Evolutionary conservation across 169 alveolate species (phyloP).

Genomic region (Plasmodium berghei): DNA sequence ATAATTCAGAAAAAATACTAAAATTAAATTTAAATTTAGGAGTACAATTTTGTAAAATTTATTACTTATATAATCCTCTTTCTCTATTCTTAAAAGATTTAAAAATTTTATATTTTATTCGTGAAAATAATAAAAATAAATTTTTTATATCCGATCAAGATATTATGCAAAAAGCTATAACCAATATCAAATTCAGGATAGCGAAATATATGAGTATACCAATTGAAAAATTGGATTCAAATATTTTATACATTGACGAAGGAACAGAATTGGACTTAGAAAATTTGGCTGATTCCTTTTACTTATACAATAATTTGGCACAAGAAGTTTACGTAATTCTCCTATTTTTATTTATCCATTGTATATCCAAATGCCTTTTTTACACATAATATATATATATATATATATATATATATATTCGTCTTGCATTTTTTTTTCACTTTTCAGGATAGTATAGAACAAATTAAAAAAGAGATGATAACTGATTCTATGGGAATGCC

Average conservation of each 20-base stretch:
- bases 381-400: background rate
- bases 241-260: slow-evolving; percentile 19
- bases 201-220: slow-evolving; percentile 52
- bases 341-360: background rate
- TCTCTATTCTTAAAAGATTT: slow-evolving; percentile 63
- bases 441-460: slow-evolving; percentile 55
- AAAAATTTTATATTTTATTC: slow-evolving; percentile 38
- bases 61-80: slow-evolving; percentile 47
- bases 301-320: slow-evolving; percentile 53
- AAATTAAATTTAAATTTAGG: slow-evolving; percentile 69
- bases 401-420: background rate
- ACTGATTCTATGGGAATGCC: slow-evolving; percentile 5
- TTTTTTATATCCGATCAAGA: slow-evolving; percentile 17
- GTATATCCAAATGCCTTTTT: background rate
- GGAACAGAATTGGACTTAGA: background rate
- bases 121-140: slow-evolving; percentile 11
- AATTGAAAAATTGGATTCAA: slow-evolving; percentile 24
- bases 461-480: slow-evolving; percentile 45
- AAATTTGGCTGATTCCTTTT: slow-evolving; percentile 24
- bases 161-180: slow-evolving; percentile 57
- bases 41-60: slow-evolving; percentile 40
- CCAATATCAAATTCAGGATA: slow-evolving; percentile 35
- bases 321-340: slow-evolving; percentile 63
- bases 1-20: slow-evolving; percentile 29
- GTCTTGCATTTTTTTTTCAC: background rate